phyloP scores from a whole-genome alignment of 768 basidiomycete species.

The Jaapia argillacea region DNA sequence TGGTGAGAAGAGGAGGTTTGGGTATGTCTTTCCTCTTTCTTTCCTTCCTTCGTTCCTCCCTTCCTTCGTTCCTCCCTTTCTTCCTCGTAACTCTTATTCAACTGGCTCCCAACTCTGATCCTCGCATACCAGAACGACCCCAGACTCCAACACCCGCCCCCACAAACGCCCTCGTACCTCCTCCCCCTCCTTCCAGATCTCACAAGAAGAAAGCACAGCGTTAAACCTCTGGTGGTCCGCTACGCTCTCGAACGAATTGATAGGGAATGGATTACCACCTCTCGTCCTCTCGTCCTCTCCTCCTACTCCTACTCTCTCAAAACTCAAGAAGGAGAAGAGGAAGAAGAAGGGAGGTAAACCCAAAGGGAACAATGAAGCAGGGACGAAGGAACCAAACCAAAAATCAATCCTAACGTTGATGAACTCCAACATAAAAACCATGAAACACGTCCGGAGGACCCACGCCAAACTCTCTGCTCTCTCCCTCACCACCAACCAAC shows the following conservation, averaged over 20 bases:
- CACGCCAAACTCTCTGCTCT: conserved; percentile 64
- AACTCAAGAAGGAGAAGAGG: not conserved
- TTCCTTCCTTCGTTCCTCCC: no score
- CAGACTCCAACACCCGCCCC: not conserved
- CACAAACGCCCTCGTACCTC: not conserved
- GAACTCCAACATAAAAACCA: conserved; percentile 68
- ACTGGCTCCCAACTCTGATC: no score
- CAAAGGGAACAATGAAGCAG: conserved; percentile 16
- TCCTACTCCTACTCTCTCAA: conserved; percentile 10
- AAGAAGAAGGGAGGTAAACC: conserved; percentile 23
- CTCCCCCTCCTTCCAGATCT: no score
- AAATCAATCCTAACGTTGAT: conserved; percentile 53
- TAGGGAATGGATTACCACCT: conserved; percentile 55
- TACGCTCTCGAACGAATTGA: conserved; percentile 46
- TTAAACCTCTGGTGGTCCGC: conserved; percentile 71
- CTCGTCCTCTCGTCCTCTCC: conserved; percentile 18
- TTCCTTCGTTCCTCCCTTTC: no score
- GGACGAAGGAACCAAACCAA: conserved; percentile 6
- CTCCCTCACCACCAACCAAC: not conserved
- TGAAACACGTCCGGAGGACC: conserved; percentile 63
- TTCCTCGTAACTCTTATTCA: no score
- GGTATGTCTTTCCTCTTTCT: no score
- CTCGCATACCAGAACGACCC: no score
- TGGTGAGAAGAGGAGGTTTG: no score
- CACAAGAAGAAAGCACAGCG: conserved; percentile 33